Base-by-base conservation (phyloP, 2,329 filamentous ascomycete species). In the Dryadomyces quercivorus region DNA sequence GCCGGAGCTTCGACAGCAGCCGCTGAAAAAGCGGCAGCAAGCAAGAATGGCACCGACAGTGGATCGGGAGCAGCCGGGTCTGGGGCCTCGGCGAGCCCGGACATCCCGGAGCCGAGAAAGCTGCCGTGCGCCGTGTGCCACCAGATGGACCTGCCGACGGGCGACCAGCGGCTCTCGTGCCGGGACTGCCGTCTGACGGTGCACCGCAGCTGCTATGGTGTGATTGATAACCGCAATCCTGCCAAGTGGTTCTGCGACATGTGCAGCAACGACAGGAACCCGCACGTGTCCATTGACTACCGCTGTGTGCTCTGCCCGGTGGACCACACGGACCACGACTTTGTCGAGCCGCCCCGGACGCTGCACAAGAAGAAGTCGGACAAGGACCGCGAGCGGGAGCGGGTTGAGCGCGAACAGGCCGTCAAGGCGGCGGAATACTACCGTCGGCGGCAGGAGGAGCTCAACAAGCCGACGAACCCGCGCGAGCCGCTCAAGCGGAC, bases 171-270 rank as follows among this genome's bases (percentile, higher is more conserved):
- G 62, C 67, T 94, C 16, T 82, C 85, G 44, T 98, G 93, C 67
- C 80, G 82, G 50, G 89, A 95, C 63, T 98, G 93, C 67, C 85
- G 89, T 53, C 72, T 98, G 68, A 90, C 90, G 3, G 92, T 97
- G 22, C 93, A 98, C 68, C 85, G 87, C 53, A 82, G 82, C 58
- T 98, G 93, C 69, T 98, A 97, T 65, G 93, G 93, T n/a, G 77
- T 97, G 36, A 60, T 79, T 43, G 81, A 85, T 48, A 82, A 85
- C 55, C 81, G 87, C 45, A 77, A 76, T 53, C 77, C 81, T 36
- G 79, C 77, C 47, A 95, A 95, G 69, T 98, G 93, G 93, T 81
- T 85, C 44, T 98, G 93, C 68, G 93, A 97, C 69, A 95, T 91
- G 80, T 98, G 93, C 69, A 76, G 83, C 42, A 98, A 98, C 64